Evolutionary conservation across 2,329 filamentous ascomycete genomes (phyloP), one percentile per base, ranked within the genome.

Genomic region (Phyllosticta citribraziliensis): DNA sequence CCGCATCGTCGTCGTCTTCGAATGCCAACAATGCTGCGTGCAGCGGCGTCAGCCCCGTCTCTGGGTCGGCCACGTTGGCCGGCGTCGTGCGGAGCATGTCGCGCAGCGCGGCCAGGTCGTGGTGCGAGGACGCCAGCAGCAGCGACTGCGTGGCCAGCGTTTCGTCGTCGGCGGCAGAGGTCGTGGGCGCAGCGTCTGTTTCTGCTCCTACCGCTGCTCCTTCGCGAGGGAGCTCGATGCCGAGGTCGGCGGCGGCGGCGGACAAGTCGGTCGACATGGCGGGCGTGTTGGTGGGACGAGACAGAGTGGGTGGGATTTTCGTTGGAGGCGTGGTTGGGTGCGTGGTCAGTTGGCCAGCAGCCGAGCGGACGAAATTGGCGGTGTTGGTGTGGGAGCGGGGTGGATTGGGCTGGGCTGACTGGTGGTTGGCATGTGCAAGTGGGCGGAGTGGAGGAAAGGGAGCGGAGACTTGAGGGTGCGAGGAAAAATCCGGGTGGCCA

Each of bases 21-120:
- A 76, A 80, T 1, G 75, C 70, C n/a, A 90, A 88, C 70, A 97
- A 89, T 50, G 91, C 91, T 22, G 92, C 89, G 75, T 97, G 94
- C 14, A 97, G 81, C 10, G 93, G 91, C 9, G 91, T 91, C 73
- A 88, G 91, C 63, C 90, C 89, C 0, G 92, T 96, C 63, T 87
- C 85, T 5, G 88, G 83, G 70, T 97, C 93, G 73, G 93, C 91
- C 4, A 88, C 85, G 72, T 88, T 91, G 33, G 78, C 89, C 77
- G 77, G 86, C 56, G 78, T 76, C 58, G 76, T 80, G 68, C 82
- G 80, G 64, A 95, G 82, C 8, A 96, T 82, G 61, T 82, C 81
- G 71, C 86, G 87, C 52, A 96, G 82, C 56, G 82, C 80, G 40
- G 81, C 73, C 63, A 87, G 75, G 72, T 96, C 81, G 73, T 89